A percentile compares a stretch with the other conserved stretches of the same genome.
phyloP scores from a whole-genome alignment of 2,329 filamentous ascomycete species.

The Fusarium lyarnte region DNA sequence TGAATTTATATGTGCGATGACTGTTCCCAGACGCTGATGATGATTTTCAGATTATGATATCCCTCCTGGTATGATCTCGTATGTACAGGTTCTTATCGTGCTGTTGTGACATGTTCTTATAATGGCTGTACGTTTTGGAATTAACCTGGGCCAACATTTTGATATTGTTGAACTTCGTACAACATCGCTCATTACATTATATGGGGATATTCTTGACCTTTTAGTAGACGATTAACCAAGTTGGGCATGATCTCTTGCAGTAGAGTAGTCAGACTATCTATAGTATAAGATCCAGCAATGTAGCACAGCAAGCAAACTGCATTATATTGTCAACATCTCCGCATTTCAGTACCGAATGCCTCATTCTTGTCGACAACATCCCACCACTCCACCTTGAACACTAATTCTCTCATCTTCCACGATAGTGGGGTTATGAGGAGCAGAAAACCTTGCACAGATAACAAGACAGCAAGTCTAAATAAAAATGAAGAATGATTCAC shows the following conservation, averaged over 20 bases:
- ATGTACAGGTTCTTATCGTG: background rate
- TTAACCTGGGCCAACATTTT: background rate
- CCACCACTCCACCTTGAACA: background rate
- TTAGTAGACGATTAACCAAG: background rate
- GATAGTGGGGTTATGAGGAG: slow-evolving; percentile 1
- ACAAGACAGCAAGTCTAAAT: background rate
- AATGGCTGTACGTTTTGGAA: background rate
- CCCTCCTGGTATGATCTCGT: too few species aligned
- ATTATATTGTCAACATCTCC: background rate
- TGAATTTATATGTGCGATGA: background rate
- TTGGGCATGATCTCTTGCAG: too few species aligned
- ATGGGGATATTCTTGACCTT: background rate
- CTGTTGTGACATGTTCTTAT: background rate
- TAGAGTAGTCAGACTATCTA: background rate
- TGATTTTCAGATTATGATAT: too few species aligned
- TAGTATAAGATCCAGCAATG: background rate
- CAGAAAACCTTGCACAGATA: slow-evolving; percentile 7
- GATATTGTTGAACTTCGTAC: background rate
- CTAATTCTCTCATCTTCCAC: background rate
- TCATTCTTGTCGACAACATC: background rate
- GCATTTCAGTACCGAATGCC: background rate
- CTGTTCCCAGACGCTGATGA: background rate
- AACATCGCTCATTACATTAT: background rate
- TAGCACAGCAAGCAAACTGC: background rate
- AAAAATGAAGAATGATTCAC: background rate